Base-by-base conservation (phyloP, 495 filamentous ascomycete species). In the Penicillium odoratum region DNA sequence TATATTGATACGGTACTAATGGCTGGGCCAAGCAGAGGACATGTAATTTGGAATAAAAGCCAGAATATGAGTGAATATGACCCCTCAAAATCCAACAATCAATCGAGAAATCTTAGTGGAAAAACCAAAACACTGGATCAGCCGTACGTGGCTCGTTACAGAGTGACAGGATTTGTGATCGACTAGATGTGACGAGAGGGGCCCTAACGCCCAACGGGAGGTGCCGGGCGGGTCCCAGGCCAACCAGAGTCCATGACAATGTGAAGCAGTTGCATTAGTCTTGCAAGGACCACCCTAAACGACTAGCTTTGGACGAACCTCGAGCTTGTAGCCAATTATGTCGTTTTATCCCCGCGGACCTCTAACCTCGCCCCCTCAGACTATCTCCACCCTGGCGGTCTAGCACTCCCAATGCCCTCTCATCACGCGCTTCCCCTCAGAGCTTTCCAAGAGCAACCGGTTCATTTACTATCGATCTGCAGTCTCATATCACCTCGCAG, bases 231-330 rank as follows among this genome's bases (percentile, higher is more conserved):
- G 60, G 57, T 61, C 55, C 38, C 30, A 53, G 30, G n/a, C 67
- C 67, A 69, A 69, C 60, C 62, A 69, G 53, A 34, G 38, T 16
- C 9, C 29, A 13, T 28, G 30, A 51, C 49, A 30, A 59, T 63
- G 64, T 68, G 67, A 69, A 69, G 61, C 42, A 60, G 59, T 58
- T 69, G 67, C 64, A 69, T 63, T 69, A 68, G 67, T 53, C 25
- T 53, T 52, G 48, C 55, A 54, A 52, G 42, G 34, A 45, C 52
- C 49, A 40, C 40, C 38, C 42, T 48, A 43, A 48, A 43, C 43
- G 36, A 55, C 44, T 26, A 42, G 15, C 44, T 57, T 13, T 30
- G 29, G 36, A 56, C 57, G 61, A 69, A 67, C 53, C 53, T 50
- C 48, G 46, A 60, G 57, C 53, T 64, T 29, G 9, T 44, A 57